A percentile compares a stretch with the other conserved stretches of the same genome.
Evolutionary conservation across 192 early-diverging fungal species (phyloP).

Genomic region (Lobosporangium transversale): DNA sequence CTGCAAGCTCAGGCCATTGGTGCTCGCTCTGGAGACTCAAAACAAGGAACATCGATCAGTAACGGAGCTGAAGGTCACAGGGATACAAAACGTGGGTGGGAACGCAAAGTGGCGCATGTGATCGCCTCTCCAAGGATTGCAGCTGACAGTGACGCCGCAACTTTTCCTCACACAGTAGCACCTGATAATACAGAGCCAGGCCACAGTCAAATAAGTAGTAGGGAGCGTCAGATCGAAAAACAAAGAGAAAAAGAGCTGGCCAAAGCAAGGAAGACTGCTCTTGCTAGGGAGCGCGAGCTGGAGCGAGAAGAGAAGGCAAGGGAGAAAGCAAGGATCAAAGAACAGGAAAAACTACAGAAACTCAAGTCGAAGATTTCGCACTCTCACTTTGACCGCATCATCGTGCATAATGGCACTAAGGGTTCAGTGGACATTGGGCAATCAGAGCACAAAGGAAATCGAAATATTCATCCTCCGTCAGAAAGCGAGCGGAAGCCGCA

Average conservation of each 20-base stretch:
- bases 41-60: not conserved
- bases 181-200: not conserved
- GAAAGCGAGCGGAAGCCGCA: slow-evolving; percentile 5
- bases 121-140: slow-evolving; percentile 3
- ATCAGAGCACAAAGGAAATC: not conserved
- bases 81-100: slow-evolving; percentile 1
- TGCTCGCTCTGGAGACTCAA: slow-evolving; percentile 1
- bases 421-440: not conserved
- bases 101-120: slow-evolving; percentile 5
- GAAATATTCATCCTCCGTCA: not conserved
- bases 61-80: not conserved
- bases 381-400: slow-evolving; percentile 21
- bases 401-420: slow-evolving; percentile 5
- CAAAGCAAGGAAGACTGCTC: slow-evolving; percentile 19
- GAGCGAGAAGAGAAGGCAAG: slow-evolving; percentile 27
- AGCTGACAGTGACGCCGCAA: slow-evolving; percentile 14
- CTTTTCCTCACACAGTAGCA: not conserved
- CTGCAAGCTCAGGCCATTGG: not conserved
- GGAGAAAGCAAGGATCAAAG: slow-evolving; percentile 31
- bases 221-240: slow-evolving; percentile 15
- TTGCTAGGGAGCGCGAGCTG: slow-evolving; percentile 23
- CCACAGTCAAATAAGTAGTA: slow-evolving; percentile 1
- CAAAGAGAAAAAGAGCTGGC: slow-evolving; percentile 35
- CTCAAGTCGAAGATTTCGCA: slow-evolving; percentile 30
- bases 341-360: slow-evolving; percentile 35